These are phyloP conservation scores for Ceratocystis ficicola DNA, from an alignment of 2,329 filamentous ascomycete genomes.

Conservation along the genomic window DNA sequence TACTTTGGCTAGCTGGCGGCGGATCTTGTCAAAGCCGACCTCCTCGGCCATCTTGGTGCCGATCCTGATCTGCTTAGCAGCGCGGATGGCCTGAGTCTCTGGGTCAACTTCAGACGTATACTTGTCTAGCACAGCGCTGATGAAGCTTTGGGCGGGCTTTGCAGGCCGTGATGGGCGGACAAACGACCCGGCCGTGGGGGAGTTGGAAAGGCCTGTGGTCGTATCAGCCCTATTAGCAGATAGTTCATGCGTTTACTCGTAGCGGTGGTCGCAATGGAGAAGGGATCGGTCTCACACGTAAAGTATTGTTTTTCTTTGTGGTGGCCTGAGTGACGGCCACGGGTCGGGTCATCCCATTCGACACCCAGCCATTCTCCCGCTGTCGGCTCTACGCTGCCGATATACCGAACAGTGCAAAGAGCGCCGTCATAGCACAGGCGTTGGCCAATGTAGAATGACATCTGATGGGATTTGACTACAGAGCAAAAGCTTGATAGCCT, in stretches of 20 bases:
- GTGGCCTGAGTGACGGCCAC: conserved; percentile 84
- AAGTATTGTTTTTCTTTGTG: conserved; percentile 74
- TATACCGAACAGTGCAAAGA: conserved; percentile 73
- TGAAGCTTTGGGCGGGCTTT: conserved; percentile 59
- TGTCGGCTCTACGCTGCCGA: conserved; percentile 64
- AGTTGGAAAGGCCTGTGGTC: conserved; percentile 45
- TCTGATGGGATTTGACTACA: conserved; percentile 26
- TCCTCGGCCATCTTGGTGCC: conserved; percentile 82
- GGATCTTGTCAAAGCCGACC: conserved; percentile 89
- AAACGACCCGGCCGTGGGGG: conserved; percentile 70
- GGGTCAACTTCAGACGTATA: conserved; percentile 52
- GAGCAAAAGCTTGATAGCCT: background rate
- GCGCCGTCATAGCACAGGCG: conserved; percentile 67
- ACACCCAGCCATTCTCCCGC: conserved; percentile 78
- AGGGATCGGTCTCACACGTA: conserved; percentile 45
- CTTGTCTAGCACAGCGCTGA: conserved; percentile 69
- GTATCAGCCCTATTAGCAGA: background rate
- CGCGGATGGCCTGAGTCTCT: conserved; percentile 23
- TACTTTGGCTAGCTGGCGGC: conserved; percentile 63
- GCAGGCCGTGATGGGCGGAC: conserved; percentile 61
- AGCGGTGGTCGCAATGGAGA: background rate
- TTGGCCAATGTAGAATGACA: conserved; percentile 49
- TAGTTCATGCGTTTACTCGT: background rate
- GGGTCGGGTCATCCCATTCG: conserved; percentile 81
- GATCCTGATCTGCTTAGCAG: conserved; percentile 44